Percentiles rank a stretch among this genome's conserved stretches.
phyloP scores from a whole-genome alignment of 768 basidiomycete genomes.

The Mycena crocata region DNA sequence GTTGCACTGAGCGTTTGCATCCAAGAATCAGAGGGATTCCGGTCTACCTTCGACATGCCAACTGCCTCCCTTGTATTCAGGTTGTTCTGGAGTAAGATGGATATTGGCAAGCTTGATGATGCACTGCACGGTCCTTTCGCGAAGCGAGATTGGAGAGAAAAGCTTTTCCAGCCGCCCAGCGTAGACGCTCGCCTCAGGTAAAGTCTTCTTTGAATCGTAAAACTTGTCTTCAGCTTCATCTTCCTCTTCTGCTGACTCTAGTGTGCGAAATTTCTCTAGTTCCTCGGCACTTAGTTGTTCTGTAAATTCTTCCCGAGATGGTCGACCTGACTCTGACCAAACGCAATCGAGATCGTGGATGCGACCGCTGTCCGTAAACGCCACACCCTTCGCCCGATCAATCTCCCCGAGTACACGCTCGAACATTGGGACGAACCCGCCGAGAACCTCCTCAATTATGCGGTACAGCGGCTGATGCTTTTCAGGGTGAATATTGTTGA shows the following conservation, averaged over 20 bases:
- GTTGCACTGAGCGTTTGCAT: neutral
- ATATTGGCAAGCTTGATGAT: neutral
- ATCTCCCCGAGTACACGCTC: conserved; percentile 36
- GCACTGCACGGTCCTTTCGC: neutral
- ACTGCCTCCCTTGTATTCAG: neutral
- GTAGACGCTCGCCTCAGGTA: neutral
- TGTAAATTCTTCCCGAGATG: no score
- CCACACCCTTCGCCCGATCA: neutral
- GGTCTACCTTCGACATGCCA: neutral
- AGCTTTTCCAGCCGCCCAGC: neutral
- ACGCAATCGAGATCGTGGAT: neutral
- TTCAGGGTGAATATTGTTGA: conserved; percentile 41
- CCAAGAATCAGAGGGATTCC: neutral
- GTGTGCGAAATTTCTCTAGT: neutral
- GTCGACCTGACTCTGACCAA: neutral
- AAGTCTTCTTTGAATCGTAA: neutral
- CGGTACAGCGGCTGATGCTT: conserved; percentile 30
- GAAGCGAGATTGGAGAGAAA: neutral
- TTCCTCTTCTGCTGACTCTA: neutral
- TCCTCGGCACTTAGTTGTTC: no score
- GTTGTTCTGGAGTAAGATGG: neutral
- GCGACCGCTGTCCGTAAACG: neutral
- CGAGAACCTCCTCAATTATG: conserved; percentile 33
- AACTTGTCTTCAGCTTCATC: neutral
- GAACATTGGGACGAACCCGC: conserved; percentile 38